A percentile compares a stretch with the other conserved stretches of the same genome.
Conservation (phyloP, 2,329 filamentous ascomycete genomes). For the Colletotrichum aenigma region DNA sequence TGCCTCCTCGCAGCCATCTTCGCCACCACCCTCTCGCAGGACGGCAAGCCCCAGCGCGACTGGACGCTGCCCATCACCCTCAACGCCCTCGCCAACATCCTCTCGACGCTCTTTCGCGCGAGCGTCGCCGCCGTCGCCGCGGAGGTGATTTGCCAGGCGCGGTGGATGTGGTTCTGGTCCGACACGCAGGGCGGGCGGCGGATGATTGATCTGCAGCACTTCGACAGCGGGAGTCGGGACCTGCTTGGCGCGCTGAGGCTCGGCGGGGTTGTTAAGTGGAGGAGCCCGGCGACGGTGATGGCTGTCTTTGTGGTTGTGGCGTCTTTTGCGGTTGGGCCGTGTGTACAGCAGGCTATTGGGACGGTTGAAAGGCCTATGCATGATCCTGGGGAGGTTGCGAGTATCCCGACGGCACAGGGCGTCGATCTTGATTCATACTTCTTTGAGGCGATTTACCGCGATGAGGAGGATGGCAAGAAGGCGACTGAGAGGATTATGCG, state of each 20-base stretch:
- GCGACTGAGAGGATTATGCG: background rate
- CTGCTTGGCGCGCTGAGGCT: background rate
- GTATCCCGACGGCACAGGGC: background rate
- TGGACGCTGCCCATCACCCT: constrained; percentile 25
- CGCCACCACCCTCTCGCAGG: constrained; percentile 5
- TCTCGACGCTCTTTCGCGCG: constrained; percentile 22
- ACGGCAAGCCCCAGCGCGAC: constrained; percentile 16
- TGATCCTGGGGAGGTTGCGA: fast-evolving
- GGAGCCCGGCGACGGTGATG: background rate
- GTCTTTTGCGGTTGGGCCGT: background rate
- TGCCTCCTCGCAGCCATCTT: constrained; percentile 6
- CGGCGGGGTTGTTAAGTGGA: fast-evolving
- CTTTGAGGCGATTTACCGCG: background rate
- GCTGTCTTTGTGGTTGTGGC: background rate
- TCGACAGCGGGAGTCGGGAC: background rate
- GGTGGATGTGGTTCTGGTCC: background rate
- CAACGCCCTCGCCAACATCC: constrained; percentile 23
- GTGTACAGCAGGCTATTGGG: background rate
- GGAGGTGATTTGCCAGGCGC: background rate
- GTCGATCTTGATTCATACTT: background rate
- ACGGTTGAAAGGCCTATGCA: background rate
- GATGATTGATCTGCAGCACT: background rate
- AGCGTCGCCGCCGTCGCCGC: background rate
- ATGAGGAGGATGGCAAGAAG: fast-evolving
- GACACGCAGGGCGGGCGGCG: background rate